Conservation (phyloP, 352 stramenopile genomes). For the Phytophthora sojae region DNA sequence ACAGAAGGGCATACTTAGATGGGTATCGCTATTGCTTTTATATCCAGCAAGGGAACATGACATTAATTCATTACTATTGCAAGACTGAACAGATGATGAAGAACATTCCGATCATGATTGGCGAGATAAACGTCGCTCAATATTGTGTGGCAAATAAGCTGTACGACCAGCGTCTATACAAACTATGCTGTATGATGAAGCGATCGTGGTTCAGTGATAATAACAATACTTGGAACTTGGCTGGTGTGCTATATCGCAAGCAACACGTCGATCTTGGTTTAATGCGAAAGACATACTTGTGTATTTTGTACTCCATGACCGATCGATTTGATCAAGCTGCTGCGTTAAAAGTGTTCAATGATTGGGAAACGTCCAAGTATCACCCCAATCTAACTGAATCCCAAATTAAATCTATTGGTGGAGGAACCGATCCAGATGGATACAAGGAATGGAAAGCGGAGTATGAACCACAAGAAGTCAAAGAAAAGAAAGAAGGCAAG, state of each 20-base stretch:
- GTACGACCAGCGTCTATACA: slow-evolving; percentile 3
- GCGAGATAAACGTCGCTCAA: too few species aligned
- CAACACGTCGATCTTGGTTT: slow-evolving; percentile 2
- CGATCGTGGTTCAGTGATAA: background rate
- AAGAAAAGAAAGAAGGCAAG: slow-evolving; percentile 7
- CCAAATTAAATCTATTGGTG: slow-evolving; percentile 4
- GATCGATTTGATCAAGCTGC: slow-evolving; percentile 4
- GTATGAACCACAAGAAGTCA: slow-evolving; percentile 3
- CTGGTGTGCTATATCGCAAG: slow-evolving; percentile 1
- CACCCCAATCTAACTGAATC: background rate
- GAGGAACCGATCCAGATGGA: background rate
- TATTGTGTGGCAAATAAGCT: background rate
- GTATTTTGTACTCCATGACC: background rate
- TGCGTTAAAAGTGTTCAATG: slow-evolving; percentile 4
- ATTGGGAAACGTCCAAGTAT: slow-evolving; percentile 6
- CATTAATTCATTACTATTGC: too few species aligned
- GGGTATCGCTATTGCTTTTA: too few species aligned
- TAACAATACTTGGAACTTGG: slow-evolving; percentile 2
- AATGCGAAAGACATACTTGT: slow-evolving; percentile 3
- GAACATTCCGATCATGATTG: too few species aligned
- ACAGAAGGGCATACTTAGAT: too few species aligned
- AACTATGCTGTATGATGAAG: slow-evolving; percentile 3
- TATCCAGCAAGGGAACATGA: too few species aligned
- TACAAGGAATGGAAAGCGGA: slow-evolving; percentile 4
- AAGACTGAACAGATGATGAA: too few species aligned